Base-by-base conservation (phyloP, 2,329 filamentous ascomycete species). In the Arthrinium phaeospermum region DNA sequence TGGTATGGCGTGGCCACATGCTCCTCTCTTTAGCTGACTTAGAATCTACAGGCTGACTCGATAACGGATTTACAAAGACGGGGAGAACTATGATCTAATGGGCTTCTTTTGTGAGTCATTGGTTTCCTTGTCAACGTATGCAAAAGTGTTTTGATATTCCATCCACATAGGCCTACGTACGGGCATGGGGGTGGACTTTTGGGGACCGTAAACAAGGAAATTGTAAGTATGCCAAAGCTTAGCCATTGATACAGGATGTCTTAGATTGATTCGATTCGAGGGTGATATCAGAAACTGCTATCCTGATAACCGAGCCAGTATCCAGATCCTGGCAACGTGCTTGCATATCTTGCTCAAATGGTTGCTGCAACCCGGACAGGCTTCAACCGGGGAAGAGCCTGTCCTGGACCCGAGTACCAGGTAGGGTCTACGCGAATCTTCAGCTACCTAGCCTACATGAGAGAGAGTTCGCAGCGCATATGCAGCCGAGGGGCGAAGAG, bases 381-480 rank as follows among this genome's bases (percentile, higher is more conserved):
- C 34, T 64, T 64, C 34, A 41, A 41, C 57, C 57, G 34, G 57
- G 57, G 34, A 64, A n/a, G 57, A 41, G 19, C 19, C 8, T 64
- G 57, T 41, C 8, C 22, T 64, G 57, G 30, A 22, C 57, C 57
- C 57, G 57, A 41, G 30, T 41, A 64, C 57, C 57, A 64, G 57
- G 57, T 64, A 34, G 30, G 30, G 57, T 41, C 57, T 41, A 34
- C 34, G 22, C 4, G 34, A 64, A 6, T 10, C 34, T 13, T n/a
- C 34, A 64, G 34, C 30, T n/a, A 12, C 16, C 5, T 61, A 41
- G 10, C 37, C 37, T 41, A 41, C 37, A 10, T 10, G 37, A 10
- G 30, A 64, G 19, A 6, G 19, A 64, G 30, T 22, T 64, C 19
- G 57, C 34, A 14, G 34, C 30, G 57, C 57, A 41, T 64, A 64